Conservation (phyloP, 2,329 filamentous ascomycete species). For the Pseudogymnoascus destructans region DNA sequence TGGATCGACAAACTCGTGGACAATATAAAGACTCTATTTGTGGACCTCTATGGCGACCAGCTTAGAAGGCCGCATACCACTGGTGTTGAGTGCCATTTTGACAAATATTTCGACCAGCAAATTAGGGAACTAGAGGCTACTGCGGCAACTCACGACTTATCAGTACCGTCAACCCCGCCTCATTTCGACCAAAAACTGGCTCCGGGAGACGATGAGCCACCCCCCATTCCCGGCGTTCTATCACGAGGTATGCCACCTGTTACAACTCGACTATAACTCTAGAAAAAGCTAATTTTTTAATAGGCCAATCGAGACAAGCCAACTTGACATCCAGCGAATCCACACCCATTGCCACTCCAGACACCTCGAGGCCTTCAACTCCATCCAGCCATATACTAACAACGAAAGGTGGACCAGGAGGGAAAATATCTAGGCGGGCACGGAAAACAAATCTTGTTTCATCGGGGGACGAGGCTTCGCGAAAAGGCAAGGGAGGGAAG, state of each 20-base stretch:
- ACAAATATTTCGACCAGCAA: slow-evolving; percentile 90
- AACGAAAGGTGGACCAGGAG: slow-evolving; percentile 60
- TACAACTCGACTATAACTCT: neutral
- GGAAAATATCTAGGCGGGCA: slow-evolving; percentile 67
- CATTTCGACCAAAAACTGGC: slow-evolving; percentile 18
- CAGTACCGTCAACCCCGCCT: slow-evolving; percentile 19
- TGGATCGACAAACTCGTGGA: slow-evolving; percentile 97
- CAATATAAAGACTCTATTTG: slow-evolving; percentile 84
- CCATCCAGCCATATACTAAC: slow-evolving; percentile 55
- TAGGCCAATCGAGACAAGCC: slow-evolving; percentile 22
- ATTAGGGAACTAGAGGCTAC: slow-evolving; percentile 63
- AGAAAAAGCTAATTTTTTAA: slow-evolving; percentile 8
- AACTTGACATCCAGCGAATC: slow-evolving; percentile 36
- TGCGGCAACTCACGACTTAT: slow-evolving; percentile 26
- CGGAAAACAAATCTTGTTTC: slow-evolving; percentile 54
- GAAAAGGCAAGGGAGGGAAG: slow-evolving; percentile 41
- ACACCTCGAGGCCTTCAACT: slow-evolving; percentile 66
- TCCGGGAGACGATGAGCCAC: slow-evolving; percentile 33
- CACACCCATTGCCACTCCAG: slow-evolving; percentile 57
- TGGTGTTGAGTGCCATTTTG: slow-evolving; percentile 71
- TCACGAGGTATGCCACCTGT: slow-evolving; percentile 18
- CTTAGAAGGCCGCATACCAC: slow-evolving; percentile 70
- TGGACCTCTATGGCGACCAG: slow-evolving; percentile 80
- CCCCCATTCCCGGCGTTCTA: slow-evolving; percentile 30
- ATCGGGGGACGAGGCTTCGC: slow-evolving; percentile 68